phyloP scores from a whole-genome alignment of 2,329 filamentous ascomycete genomes.

The Cercospora janseana region DNA sequence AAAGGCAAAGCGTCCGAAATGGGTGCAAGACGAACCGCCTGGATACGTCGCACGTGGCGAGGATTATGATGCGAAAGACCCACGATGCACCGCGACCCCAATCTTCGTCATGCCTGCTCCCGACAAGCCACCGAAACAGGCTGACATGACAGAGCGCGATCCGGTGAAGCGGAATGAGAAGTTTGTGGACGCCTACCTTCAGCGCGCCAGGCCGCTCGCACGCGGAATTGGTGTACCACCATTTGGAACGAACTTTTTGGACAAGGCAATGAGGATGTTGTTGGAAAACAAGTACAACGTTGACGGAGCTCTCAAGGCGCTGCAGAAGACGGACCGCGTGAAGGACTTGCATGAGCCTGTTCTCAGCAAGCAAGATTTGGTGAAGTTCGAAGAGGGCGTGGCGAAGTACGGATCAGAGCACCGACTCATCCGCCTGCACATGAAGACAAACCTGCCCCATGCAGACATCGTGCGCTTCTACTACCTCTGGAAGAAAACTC shows the following conservation, averaged over 20 bases:
- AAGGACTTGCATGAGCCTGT: conserved; percentile 81
- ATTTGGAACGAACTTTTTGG: conserved; percentile 80
- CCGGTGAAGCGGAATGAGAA: conserved; percentile 44
- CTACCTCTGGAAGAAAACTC: conserved; percentile 97
- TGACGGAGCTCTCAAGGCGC: conserved; percentile 66
- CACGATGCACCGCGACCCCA: conserved; percentile 69
- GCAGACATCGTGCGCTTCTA: conserved; percentile 87
- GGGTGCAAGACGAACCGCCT: conserved; percentile 85
- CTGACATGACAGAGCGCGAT: conserved; percentile 14
- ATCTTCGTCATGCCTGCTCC: conserved; percentile 68
- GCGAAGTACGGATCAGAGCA: conserved; percentile 89
- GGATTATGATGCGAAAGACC: conserved; percentile 70
- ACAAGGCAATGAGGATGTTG: conserved; percentile 75
- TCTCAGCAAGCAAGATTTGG: conserved; percentile 72
- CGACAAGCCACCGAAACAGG: conserved; percentile 26
- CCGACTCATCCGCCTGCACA: conserved; percentile 75
- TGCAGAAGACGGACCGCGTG: conserved; percentile 66
- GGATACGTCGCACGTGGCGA: conserved; percentile 85
- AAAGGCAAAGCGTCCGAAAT: conserved; percentile 81
- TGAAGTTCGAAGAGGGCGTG: conserved; percentile 90
- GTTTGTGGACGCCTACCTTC: conserved; percentile 75
- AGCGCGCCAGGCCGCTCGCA: conserved; percentile 62
- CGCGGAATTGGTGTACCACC: conserved; percentile 68
- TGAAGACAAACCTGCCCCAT: conserved; percentile 71
- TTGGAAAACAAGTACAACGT: conserved; percentile 69